Conservation (phyloP, 495 filamentous ascomycete genomes). For the Penicillium desertorum region DNA sequence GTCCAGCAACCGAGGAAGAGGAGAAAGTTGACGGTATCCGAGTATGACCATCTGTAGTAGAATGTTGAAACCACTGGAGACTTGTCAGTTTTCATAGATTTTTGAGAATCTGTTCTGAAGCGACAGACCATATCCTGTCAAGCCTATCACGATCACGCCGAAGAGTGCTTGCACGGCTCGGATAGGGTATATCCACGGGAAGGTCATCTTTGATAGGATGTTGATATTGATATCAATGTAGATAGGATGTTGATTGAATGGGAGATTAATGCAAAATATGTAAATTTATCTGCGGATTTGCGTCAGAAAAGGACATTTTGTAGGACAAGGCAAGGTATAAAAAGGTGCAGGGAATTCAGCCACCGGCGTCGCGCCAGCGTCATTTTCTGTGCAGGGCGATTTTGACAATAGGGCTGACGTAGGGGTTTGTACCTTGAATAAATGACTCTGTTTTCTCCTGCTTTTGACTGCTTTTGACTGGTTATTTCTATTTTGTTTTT, state of each 20-base stretch:
- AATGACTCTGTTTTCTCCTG: not conserved
- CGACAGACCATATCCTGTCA: constrained; percentile 67
- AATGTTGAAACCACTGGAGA: constrained; percentile 31
- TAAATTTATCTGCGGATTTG: not conserved
- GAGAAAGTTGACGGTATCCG: constrained; percentile 62
- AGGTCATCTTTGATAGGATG: constrained; percentile 22
- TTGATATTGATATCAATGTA: constrained; percentile 3
- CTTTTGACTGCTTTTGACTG: too few species aligned
- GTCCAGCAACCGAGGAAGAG: constrained; percentile 74
- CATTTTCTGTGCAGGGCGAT: constrained; percentile 18
- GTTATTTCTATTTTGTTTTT: not conserved
- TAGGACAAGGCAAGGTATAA: constrained; percentile 2
- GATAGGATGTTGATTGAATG: not conserved
- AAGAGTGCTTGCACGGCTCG: constrained; percentile 65
- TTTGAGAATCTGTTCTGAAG: not conserved
- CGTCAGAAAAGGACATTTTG: not conserved
- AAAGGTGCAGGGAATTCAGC: constrained; percentile 16
- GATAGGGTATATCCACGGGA: constrained; percentile 58
- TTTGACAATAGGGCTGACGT: constrained; percentile 20
- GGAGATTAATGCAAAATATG: constrained; percentile 3
- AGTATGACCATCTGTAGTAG: constrained; percentile 30
- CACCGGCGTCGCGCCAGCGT: constrained; percentile 29
- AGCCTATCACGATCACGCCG: constrained; percentile 66
- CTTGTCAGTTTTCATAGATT: constrained; percentile 14
- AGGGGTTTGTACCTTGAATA: not conserved